Conservation (phyloP, 1,139 yeast species). For the Taphrina betulina region DNA sequence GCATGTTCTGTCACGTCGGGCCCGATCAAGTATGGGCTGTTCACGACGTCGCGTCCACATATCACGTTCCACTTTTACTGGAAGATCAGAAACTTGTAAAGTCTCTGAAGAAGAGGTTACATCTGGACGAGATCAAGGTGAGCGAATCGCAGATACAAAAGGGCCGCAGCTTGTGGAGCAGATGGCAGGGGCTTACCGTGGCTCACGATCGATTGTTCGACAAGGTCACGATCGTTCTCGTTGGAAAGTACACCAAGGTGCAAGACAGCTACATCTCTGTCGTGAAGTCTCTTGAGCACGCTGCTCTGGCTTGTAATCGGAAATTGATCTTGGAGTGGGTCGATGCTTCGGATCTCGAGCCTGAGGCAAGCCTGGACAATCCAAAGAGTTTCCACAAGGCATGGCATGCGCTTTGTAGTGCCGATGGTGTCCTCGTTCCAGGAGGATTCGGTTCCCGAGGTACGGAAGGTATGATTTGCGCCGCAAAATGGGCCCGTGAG, state of each 20-base stretch:
- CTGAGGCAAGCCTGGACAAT: slow-evolving; percentile 52
- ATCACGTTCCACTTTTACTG: slow-evolving; percentile 90
- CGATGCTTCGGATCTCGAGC: slow-evolving; percentile 87
- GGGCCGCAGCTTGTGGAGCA: slow-evolving; percentile 68
- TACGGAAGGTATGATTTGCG: slow-evolving; percentile 96
- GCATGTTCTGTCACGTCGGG: slow-evolving; percentile 99
- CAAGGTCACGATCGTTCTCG: slow-evolving; percentile 88
- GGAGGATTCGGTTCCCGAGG: slow-evolving; percentile 99
- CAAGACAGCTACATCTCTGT: slow-evolving; percentile 95
- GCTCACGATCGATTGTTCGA: slow-evolving; percentile 73
- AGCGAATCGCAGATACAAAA: slow-evolving; percentile 56
- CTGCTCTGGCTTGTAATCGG: slow-evolving; percentile 85
- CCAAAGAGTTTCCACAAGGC: slow-evolving; percentile 87
- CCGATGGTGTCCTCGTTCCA: slow-evolving; percentile 96
- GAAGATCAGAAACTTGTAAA: slow-evolving; percentile 83
- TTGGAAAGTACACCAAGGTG: slow-evolving; percentile 93
- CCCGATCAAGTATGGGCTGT: slow-evolving; percentile 96
- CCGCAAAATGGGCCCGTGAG: slow-evolving; percentile 97
- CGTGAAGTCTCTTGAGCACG: slow-evolving; percentile 91
- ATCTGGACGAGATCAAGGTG: slow-evolving; percentile 55
- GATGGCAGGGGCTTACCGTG: slow-evolving; percentile 78
- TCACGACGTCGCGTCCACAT: slow-evolving; percentile 94
- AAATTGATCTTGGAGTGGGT: slow-evolving; percentile 91
- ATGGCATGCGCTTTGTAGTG: slow-evolving; percentile 90
- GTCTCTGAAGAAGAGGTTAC: slow-evolving; percentile 67